These are phyloP conservation scores for Gossypium aridum DNA, from an alignment of 441 rosid genomes.

Conservation along the genomic window DNA sequence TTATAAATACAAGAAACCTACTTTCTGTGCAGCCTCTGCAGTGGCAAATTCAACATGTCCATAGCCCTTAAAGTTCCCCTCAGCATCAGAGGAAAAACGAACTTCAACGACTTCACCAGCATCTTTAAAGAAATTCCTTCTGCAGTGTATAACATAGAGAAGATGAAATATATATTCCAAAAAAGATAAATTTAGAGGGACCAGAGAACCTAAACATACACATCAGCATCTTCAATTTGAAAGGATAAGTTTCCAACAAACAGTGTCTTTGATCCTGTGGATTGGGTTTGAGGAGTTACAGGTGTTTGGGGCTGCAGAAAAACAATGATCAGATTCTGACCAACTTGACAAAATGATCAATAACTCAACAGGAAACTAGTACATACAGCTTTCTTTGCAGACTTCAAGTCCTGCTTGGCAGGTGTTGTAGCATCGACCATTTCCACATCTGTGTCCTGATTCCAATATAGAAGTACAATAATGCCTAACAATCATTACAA, in stretches of 20 bases:
- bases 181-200: background rate
- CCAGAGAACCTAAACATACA: constrained; percentile 39
- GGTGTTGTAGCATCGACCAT: constrained; percentile 54
- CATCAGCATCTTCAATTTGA: constrained; percentile 42
- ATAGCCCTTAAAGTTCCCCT: constrained; percentile 60
- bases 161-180: background rate
- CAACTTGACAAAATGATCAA: background rate
- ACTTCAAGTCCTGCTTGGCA: constrained; percentile 26
- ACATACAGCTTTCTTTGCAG: constrained; percentile 36
- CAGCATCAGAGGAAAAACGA: constrained; percentile 41
- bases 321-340: background rate
- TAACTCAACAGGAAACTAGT: background rate
- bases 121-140: constrained; percentile 61
- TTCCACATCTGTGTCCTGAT: constrained; percentile 56
- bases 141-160: constrained; percentile 14
- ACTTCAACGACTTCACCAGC: constrained; percentile 69
- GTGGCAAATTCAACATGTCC: constrained; percentile 76
- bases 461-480: background rate
- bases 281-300: constrained; percentile 32
- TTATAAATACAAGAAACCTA: background rate
- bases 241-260: constrained; percentile 66
- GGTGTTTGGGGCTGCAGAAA: constrained; percentile 61
- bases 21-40: constrained; percentile 64
- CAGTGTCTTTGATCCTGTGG: constrained; percentile 50
- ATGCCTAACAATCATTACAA: background rate